Evolutionary conservation across 2,329 filamentous ascomycete genomes (phyloP), one percentile per base, ranked within the genome.

Genomic region (Orbilia ellipsospora): DNA sequence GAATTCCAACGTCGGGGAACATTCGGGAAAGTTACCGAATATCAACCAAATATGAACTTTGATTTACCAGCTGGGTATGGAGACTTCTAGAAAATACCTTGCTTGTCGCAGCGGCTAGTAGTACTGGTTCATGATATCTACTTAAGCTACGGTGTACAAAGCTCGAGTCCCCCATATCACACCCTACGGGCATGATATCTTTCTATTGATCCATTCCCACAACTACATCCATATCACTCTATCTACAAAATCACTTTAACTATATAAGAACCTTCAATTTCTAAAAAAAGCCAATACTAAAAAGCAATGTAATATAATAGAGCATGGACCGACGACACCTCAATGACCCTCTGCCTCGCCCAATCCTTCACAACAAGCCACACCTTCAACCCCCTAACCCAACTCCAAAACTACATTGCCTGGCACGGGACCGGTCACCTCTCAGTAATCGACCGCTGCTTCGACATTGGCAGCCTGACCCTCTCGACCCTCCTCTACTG

Each of bases 251-350:
- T 23, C 23, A 23, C 23, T 23, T 4, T 23, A 23, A 23, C 23
- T 23, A 23, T 23, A 23, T 23, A 23, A 23, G 23, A 23, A 23
- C 23, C 23, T 23, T 23, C 23, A 23, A 23, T 23, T 23, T 23
- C 23, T 23, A 23, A 36, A 36, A 31, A 36, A 36, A 36, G 10
- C 31, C 31, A 36, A 36, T 48, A 18, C 44, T n/a, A 18, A 15
- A 48, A 1, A n/a, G 16, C 44, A 48, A 48, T 48, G 1, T 15
- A 18, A 52, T 52, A 18, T n/a, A 4, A 12, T 28, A 75, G 72
- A 23, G 80, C 80, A 40, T 84, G 82, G 78, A 84, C 83, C 2
- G 83, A 84, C 77, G 83, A 84, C 70, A 84, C 83, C 0, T 81
- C 82, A 12, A 83, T 84, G 82, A 83, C 83, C 3, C 79, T 85